Evolutionary conservation across 345 rosid genomes (phyloP).

Genomic region (Aegle marmelos): DNA sequence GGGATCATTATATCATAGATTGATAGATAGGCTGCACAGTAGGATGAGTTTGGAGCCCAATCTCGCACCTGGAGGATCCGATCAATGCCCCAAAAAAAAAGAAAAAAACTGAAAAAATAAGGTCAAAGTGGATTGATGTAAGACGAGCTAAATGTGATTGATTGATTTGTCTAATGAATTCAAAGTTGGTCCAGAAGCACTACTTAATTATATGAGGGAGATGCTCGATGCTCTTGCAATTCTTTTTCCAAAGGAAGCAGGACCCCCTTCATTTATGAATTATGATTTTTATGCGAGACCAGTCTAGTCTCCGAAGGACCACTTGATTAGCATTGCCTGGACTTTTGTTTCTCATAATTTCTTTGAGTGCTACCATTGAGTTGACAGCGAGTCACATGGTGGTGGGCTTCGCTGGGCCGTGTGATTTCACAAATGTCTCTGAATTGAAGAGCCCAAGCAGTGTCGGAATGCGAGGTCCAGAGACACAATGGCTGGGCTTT

Average conservation of each 20-base stretch:
- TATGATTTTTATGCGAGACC: neutral
- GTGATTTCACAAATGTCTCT: too few relatives aligned
- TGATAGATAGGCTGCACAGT: too few relatives aligned
- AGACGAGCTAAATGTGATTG: too few relatives aligned
- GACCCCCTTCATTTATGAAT: neutral
- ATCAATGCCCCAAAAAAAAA: too few relatives aligned
- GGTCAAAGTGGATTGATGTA: neutral
- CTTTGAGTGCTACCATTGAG: too few relatives aligned
- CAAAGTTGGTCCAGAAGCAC: neutral
- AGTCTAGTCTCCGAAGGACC: neutral
- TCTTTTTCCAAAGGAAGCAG: neutral
- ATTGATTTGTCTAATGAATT: neutral
- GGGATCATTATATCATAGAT: too few relatives aligned
- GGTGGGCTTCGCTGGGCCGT: neutral
- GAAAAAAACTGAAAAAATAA: too few relatives aligned
- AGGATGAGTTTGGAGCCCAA: neutral
- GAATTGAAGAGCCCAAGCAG: neutral
- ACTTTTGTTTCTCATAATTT: neutral
- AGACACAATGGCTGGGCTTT: neutral
- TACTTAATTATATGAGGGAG: neutral
- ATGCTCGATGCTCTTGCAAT: neutral
- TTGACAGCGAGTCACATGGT: neutral
- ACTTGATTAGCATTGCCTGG: neutral
- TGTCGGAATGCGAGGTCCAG: neutral
- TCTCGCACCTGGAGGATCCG: neutral